phyloP scores from a whole-genome alignment of 2,329 filamentous ascomycete species.

The Lachnellula occidentalis region DNA sequence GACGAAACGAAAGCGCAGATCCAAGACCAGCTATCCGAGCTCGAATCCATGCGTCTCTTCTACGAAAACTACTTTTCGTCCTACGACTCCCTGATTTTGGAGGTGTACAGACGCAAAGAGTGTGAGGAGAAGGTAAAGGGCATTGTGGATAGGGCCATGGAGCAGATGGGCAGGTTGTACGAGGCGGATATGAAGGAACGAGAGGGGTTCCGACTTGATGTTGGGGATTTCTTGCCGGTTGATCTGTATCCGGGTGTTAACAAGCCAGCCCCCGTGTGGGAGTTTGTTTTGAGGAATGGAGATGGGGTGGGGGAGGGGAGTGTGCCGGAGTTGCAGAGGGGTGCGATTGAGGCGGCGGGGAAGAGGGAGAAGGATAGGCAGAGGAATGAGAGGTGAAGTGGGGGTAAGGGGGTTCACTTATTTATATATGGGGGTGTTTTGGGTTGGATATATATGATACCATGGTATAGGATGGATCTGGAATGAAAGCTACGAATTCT shows the following conservation, averaged over 20 bases:
- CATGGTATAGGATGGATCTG: not conserved
- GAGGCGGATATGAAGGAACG: constrained; percentile 67
- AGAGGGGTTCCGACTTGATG: constrained; percentile 72
- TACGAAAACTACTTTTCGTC: constrained; percentile 83
- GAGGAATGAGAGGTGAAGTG: constrained; percentile 10
- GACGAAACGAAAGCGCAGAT: constrained; percentile 68
- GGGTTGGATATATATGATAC: not conserved
- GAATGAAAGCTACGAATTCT: too few species aligned
- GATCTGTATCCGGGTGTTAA: constrained; percentile 81
- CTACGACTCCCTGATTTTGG: constrained; percentile 78
- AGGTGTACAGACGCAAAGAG: constrained; percentile 68
- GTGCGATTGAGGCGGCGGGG: constrained; percentile 23
- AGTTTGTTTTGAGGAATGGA: constrained; percentile 18
- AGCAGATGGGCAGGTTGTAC: constrained; percentile 69
- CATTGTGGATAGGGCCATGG: constrained; percentile 72
- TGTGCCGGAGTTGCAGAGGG: constrained; percentile 21
- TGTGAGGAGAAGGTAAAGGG: constrained; percentile 69
- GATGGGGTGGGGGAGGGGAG: constrained; percentile 10
- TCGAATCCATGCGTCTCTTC: constrained; percentile 71
- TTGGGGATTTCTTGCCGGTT: constrained; percentile 79
- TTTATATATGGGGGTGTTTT: not conserved
- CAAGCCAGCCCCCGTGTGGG: constrained; percentile 32
- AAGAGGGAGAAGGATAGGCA: constrained; percentile 24
- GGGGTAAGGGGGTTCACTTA: not conserved
- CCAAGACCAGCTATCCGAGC: constrained; percentile 62